Base-by-base conservation (phyloP, 495 filamentous ascomycete genomes). In the Neurospora discreta region DNA sequence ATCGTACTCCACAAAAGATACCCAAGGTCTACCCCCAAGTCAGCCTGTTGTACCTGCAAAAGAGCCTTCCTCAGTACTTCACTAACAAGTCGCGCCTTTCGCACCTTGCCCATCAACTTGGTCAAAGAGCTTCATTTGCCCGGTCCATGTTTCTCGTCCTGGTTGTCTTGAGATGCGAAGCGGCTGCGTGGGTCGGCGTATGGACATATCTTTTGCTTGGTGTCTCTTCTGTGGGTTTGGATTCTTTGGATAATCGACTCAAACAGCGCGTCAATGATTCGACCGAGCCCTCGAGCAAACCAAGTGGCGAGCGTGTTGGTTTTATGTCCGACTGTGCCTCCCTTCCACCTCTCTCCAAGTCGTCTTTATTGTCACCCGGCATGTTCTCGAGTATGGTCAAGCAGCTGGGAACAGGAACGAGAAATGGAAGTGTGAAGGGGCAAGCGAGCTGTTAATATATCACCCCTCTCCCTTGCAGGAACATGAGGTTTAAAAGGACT, bases 161-260 rank as follows among this genome's bases (percentile, higher is more conserved):
- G 18, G 83, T 78, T 0, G 84, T 85, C 72, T 74, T 79, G 20
- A 84, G 72, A 74, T 81, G 81, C n/a, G 83, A 80, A 8, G 75
- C 70, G 8, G 75, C 80, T 5, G 85, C 81, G 67, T 86, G 81
- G 1, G 78, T 80, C 30, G 84, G 85, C 5, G 72, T 73, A 70
- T 83, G 79, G 42, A 74, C 73, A 71, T 81, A 81, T 71, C 75
- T 78, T 75, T 77, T 78, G 39, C 77, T 58, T 5, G 73, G 2
- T n/a, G 38, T 13, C 15, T 23, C 68, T 23, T 68, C 39, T 3
- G n/a, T 26, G 39, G 70, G 38, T 18, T 68, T 40, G 26, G 43
- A 44, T 68, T 20, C 20, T 7, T 38, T 41, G 33, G 26, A 71
- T 42, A 38, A 20, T 58, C 43, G 70, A 30, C 44, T 40, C 36